Base-by-base conservation (phyloP, 2,329 filamentous ascomycete genomes). In the Cordyceps militaris region DNA sequence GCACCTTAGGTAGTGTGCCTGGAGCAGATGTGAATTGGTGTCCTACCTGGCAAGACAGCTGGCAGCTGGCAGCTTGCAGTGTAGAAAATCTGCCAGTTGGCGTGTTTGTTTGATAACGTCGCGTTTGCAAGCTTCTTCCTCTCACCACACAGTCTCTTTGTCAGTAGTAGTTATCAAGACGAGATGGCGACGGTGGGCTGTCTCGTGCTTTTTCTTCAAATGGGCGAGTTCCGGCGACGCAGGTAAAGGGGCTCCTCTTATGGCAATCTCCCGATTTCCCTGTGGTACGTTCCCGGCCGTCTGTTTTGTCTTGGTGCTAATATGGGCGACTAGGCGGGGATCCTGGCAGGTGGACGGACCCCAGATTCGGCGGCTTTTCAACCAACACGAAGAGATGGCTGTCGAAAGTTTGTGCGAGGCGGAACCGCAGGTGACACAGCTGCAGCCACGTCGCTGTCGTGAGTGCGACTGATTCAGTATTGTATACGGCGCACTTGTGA, bases 281-380 rank as follows among this genome's bases (percentile, higher is more conserved):
- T n/a, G 13, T 50, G 47, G 47, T 38, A 21, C 32, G 32, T 21
- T 26, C 48, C 48, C 36, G 32, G 48, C 34, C 34, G 4, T 23
- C 32, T 50, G 32, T 40, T 40, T 40, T 51, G 48, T 19, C 40
- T 44, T 32, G 11, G 13, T 43, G 50, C 24, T 43, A 32, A 32
- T 16, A 23, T 21, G 32, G 38, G 24, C 24, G 38, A 44, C 50
- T 43, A 44, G 50, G 19, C 38, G 9, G 38, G 50, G 50, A n/a
- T 53, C n/a, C 30, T 16, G 38, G 38, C 50, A 53, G 40, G 50
- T n/a, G 50, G 50, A 46, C 19, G 19, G 19, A 53, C 50, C 50
- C 50, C 50, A 24, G 50, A 53, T 53, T 53, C 38, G 14, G 40
- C 48, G 46, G n/a, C n/a, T n/a, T 21, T 26, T 51, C 48, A 51